phyloP scores from a whole-genome alignment of 768 basidiomycete genomes.

The Termitomyces heimii region DNA sequence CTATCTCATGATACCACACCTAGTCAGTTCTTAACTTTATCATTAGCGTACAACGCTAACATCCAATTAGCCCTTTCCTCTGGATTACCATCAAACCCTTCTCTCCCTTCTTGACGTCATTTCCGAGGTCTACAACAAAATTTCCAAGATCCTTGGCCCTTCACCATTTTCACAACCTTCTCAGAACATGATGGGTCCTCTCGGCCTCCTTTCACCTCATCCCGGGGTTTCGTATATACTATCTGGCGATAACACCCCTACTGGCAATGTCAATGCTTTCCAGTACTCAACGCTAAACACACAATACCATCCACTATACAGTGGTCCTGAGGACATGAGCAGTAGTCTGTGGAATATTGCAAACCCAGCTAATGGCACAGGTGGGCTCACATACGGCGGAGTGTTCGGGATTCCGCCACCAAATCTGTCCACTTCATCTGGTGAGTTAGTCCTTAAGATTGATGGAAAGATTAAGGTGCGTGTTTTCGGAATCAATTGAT shows the following conservation, averaged over 20 bases:
- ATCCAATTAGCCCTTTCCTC: conserved; percentile 65
- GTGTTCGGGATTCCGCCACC: conserved; percentile 39
- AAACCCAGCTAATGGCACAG: conserved; percentile 31
- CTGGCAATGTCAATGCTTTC: conserved; percentile 3
- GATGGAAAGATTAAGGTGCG: conserved; percentile 79
- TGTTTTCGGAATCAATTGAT: conserved; percentile 14
- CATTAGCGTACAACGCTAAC: not conserved
- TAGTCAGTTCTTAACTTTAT: conserved; percentile 38
- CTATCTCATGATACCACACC: conserved; percentile 68
- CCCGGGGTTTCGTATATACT: conserved; percentile 83
- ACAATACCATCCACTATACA: conserved; percentile 6
- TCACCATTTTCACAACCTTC: conserved; percentile 64
- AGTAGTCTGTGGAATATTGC: conserved; percentile 73
- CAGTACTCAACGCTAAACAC: conserved; percentile 14
- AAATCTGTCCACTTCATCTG: conserved; percentile 54
- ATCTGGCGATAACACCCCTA: conserved; percentile 31
- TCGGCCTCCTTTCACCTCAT: conserved; percentile 70
- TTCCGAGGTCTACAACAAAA: conserved; percentile 86
- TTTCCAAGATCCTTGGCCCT: conserved; percentile 76
- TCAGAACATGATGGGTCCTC: conserved; percentile 72
- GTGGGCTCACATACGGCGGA: conserved; percentile 23
- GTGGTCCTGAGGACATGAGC: conserved; percentile 26
- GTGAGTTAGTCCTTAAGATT: conserved; percentile 73
- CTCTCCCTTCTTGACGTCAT: conserved; percentile 86
- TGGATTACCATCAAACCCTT: conserved; percentile 88